Percentiles rank a stretch among this genome's conserved stretches.
phyloP scores from a whole-genome alignment of 2,329 filamentous ascomycete genomes.

The Neonectria hederae region DNA sequence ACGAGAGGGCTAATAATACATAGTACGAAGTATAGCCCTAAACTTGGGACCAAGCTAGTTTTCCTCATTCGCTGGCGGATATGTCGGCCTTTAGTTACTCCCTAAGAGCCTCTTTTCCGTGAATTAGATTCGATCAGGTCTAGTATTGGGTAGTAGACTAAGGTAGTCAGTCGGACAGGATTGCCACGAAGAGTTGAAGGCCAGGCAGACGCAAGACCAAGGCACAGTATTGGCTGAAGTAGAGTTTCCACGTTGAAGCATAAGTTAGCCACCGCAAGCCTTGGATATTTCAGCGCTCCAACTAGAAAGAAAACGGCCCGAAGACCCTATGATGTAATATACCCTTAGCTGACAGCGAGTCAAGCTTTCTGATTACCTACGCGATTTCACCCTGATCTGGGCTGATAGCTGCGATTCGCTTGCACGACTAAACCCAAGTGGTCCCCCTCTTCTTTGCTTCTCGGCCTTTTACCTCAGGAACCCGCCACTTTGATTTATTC shows the following conservation, averaged over 20 bases:
- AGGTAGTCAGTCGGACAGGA: not conserved
- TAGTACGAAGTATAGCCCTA: not conserved
- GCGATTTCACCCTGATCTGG: not conserved
- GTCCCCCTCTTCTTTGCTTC: not conserved
- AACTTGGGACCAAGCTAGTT: not conserved
- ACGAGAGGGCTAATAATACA: slow-evolving; percentile 7
- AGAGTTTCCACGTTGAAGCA: slow-evolving; percentile 5
- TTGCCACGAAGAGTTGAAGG: not conserved
- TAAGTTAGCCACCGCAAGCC: not conserved
- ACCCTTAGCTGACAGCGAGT: not conserved
- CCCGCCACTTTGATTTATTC: not conserved
- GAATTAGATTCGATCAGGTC: too few relatives aligned
- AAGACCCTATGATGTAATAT: not conserved
- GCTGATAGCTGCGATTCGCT: not conserved
- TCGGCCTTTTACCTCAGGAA: not conserved
- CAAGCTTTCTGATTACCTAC: not conserved
- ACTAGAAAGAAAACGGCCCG: not conserved
- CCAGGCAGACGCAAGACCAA: not conserved
- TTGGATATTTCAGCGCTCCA: not conserved
- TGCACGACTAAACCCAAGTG: not conserved
- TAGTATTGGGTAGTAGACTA: too few relatives aligned
- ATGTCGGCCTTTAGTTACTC: not conserved
- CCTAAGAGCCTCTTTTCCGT: too few relatives aligned
- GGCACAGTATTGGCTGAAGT: not conserved
- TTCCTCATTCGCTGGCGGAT: not conserved